Base-by-base conservation (phyloP, 768 basidiomycete genomes). In the Suillus cothurnatus region DNA sequence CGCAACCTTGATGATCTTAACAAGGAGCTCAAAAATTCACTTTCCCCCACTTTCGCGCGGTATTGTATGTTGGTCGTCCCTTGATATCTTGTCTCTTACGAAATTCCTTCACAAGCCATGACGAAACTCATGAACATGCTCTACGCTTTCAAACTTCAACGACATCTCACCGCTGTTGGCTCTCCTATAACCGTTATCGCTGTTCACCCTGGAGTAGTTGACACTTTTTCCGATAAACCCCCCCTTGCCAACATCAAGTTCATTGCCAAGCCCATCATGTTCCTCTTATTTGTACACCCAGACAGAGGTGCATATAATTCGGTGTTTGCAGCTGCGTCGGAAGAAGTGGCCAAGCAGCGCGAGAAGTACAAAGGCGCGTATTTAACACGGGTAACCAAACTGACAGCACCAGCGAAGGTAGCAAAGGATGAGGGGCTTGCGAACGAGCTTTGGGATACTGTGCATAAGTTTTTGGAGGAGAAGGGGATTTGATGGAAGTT, bases 91-190 rank as follows among this genome's bases (percentile, higher is more conserved):
- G 0, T 64, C 14, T 63, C 38, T 67, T 5, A 9, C 8, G 21
- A 58, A 28, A 38, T 64, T 11, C 19, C 11, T 14, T 55, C 28
- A 7, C 31, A n/a, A 88, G 71, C 0, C 0, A 71, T 80, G 39
- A 77, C 84, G 55, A 89, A 89, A 70, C 73, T 88, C n/a, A 80
- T 82, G n/a, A 80, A 79, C 57, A 73, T 84, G 36, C 77, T 88
- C 21, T 86, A 80, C 65, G 82, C 81, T 1, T 81, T 78, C 32
- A 79, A 83, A 66, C 74, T 89, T 21, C 86, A 89, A 64, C 77
- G 76, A 38, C 81, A 71, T 23, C 73, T 89, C 34, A 79, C 82
- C 53, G 71, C 69, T 0, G 71, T 74, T 43, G 73, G 71, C 21
- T 69, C 77, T 0, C 57, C 66, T 1, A 75, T 79, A 34, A 77